Percentiles rank a stretch among this genome's conserved stretches.
Conservation (phyloP, 75 land plant genomes). For the Cryptomeria japonica region DNA sequence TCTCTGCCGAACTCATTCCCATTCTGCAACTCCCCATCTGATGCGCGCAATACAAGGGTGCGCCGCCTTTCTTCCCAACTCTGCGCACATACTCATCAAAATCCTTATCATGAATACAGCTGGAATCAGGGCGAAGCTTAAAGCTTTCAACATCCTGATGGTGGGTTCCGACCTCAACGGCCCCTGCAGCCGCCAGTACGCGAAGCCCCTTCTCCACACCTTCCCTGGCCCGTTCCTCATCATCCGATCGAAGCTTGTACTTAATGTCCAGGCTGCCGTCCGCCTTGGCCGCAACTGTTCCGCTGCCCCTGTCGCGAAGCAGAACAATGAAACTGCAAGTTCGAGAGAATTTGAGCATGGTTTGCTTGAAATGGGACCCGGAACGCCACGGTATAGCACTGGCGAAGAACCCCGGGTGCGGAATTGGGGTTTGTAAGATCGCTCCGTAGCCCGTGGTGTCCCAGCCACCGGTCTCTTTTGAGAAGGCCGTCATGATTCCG, state of each 20-base stretch:
- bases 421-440: conserved; percentile 21
- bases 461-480: neutral
- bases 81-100: conserved; percentile 53
- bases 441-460: conserved; percentile 7
- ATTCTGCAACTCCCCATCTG: conserved; percentile 38
- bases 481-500: conserved; percentile 33
- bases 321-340: conserved; percentile 30
- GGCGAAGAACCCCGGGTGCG: conserved; percentile 28
- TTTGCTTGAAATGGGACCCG: conserved; percentile 23
- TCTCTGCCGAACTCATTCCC: neutral
- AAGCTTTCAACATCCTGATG: conserved; percentile 18
- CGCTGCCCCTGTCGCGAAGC: conserved; percentile 28
- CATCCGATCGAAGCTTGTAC: neutral
- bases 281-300: conserved; percentile 16
- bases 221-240: conserved; percentile 7
- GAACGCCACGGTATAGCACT: conserved; percentile 18
- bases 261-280: neutral
- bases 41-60: conserved; percentile 8
- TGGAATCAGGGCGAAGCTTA: neutral
- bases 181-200: conserved; percentile 35
- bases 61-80: conserved; percentile 9
- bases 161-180: conserved; percentile 31
- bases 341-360: conserved; percentile 31
- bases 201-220: conserved; percentile 32
- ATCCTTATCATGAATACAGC: too few species aligned